These are phyloP conservation scores for Candida maris DNA, from an alignment of 805 yeast genomes.

Conservation along the genomic window DNA sequence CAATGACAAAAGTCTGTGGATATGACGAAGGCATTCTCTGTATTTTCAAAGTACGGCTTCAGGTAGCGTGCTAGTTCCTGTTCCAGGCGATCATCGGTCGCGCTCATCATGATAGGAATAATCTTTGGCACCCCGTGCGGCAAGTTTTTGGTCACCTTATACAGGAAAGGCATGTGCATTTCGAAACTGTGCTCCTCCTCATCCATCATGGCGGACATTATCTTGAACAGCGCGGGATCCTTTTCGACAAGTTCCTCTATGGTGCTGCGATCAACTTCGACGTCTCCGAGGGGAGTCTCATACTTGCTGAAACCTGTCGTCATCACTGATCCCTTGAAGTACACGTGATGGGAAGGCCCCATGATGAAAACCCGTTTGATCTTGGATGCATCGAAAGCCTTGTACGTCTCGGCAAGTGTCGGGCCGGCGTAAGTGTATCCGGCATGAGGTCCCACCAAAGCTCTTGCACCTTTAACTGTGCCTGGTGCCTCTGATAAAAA, in stretches of 20 bases:
- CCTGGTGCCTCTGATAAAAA: conserved; percentile 39
- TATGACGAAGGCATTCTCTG: conserved; percentile 64
- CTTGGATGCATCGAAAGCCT: conserved; percentile 57
- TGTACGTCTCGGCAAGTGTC: conserved; percentile 73
- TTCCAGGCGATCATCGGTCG: conserved; percentile 45
- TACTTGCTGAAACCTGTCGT: conserved; percentile 51
- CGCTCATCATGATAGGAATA: conserved; percentile 80
- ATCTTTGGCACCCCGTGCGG: conserved; percentile 39
- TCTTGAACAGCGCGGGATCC: conserved; percentile 42
- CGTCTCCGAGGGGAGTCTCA: conserved; percentile 79
- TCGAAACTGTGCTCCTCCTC: conserved; percentile 90
- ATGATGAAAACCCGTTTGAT: conserved; percentile 67
- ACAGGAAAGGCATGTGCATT: conserved; percentile 83
- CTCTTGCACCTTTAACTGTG: conserved; percentile 39
- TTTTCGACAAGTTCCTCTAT: conserved; percentile 33
- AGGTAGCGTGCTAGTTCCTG: conserved; percentile 45
- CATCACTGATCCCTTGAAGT: conserved; percentile 58
- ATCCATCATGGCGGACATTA: conserved; percentile 61
- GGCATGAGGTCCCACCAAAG: conserved; percentile 78
- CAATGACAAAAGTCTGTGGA: conserved; percentile 96
- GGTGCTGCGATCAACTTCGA: conserved; percentile 59
- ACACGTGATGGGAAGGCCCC: conserved; percentile 93
- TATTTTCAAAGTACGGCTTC: conserved; percentile 50
- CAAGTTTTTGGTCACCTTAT: conserved; percentile 40
- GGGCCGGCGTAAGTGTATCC: conserved; percentile 83